Base-by-base conservation (phyloP, 2,329 filamentous ascomycete genomes). In the Graphium sp. region DNA sequence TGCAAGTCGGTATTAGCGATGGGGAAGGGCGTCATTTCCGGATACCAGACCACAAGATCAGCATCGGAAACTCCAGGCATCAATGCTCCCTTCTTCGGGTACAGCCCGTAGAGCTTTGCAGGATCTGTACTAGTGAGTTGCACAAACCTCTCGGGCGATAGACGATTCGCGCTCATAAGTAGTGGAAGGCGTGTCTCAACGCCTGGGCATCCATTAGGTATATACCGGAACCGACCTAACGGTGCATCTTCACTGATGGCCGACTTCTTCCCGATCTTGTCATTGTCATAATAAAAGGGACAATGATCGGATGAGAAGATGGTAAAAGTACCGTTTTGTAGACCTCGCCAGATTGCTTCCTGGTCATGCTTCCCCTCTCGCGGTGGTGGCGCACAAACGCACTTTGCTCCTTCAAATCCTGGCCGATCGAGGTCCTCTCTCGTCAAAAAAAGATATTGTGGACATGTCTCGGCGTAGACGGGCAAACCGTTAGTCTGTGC, bases 41-140 rank as follows among this genome's bases (percentile, higher is more conserved):
- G 62, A 42, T 69, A 65, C 64, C 66, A 73, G 13, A 71, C 56
- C 8, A 61, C 60, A 20, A 72, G 42, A 43, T 73, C 66, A 1
- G 66, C 66, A 43, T 72, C 66, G 2, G 45, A 52, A 19, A 59
- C 44, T 0, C 62, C 65, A 4, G 62, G 60, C 3, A 64, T 41
- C 37, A 62, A 35, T 22, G 53, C 48, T 10, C 66, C 60, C 47
- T 73, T 62, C 16, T 43, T 39, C 18, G 62, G 50, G 34, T 64
- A 58, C 8, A 72, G 39, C 1, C 66, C 66, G 38, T 72, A 71
- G 19, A 71, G 48, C 45, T 66, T 68, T 3, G 66, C 65, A 1
- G 64, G 55, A 35, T 68, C 68, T 2, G 63, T 61, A 12, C 51
- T 50, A 0, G 61, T 66, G 7, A 70, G 49, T 36, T 66, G 58